These are phyloP conservation scores for Petunia secreta DNA, from an alignment of 257 asterid genomes.

Conservation along the genomic window DNA sequence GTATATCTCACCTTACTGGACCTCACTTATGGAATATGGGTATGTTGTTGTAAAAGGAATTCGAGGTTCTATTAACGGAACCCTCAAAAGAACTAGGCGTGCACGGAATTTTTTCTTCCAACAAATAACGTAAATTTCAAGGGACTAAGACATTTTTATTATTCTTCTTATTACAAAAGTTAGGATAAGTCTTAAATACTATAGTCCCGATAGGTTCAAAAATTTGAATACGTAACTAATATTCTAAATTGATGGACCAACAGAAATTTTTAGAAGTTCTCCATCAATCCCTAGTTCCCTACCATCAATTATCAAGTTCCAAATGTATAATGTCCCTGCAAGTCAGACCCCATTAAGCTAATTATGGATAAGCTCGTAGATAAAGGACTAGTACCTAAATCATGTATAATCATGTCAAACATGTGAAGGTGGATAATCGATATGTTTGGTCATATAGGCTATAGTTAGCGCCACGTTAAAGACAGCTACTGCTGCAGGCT, in stretches of 20 bases:
- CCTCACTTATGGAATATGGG: too few relatives aligned
- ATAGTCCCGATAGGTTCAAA: too few relatives aligned
- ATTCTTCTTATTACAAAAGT: background rate
- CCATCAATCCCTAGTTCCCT: too few relatives aligned
- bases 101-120: background rate
- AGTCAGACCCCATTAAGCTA: background rate
- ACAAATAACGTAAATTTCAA: slow-evolving; percentile 1
- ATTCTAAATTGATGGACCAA: background rate
- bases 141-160: background rate
- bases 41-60: background rate
- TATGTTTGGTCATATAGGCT: background rate
- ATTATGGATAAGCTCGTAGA: background rate
- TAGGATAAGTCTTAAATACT: background rate
- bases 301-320: background rate
- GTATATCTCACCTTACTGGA: too few relatives aligned
- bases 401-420: slow-evolving; percentile 11
- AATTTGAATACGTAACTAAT: background rate
- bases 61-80: background rate
- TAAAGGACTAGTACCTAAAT: background rate
- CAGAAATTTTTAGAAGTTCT: background rate
- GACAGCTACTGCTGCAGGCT: background rate
- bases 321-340: background rate
- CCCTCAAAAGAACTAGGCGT: background rate
- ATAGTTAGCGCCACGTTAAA: background rate
- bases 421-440: background rate